Evolutionary conservation across 345 rosid species (phyloP).

Genomic region (Balakata baccata): DNA sequence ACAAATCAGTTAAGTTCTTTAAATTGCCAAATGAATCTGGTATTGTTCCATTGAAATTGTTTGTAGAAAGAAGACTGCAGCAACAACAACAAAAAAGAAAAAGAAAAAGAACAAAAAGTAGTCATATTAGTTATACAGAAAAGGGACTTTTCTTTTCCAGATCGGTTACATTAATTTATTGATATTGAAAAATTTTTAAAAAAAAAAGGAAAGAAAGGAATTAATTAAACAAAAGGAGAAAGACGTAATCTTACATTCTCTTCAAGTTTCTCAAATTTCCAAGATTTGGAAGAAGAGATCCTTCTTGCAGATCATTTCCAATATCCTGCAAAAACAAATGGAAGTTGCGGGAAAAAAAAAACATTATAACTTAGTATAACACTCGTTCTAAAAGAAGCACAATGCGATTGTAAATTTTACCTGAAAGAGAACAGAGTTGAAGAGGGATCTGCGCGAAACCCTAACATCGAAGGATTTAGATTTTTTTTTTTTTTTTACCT

Average conservation of each 20-base stretch:
- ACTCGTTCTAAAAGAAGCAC: too few relatives aligned
- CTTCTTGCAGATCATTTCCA: conserved; percentile 63
- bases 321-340: conserved; percentile 38
- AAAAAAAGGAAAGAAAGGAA: not conserved
- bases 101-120: too few relatives aligned
- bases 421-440: too few relatives aligned
- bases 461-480: too few relatives aligned
- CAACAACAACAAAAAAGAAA: conserved; percentile 3
- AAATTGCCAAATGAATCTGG: conserved; percentile 65
- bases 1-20: conserved; percentile 69
- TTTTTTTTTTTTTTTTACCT: too few relatives aligned
- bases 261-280: conserved; percentile 54
- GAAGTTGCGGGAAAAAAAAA: not conserved
- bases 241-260: conserved; percentile 46
- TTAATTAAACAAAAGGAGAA: too few relatives aligned
- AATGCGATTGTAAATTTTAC: too few relatives aligned
- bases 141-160: too few relatives aligned
- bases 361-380: not conserved
- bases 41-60: conserved; percentile 66
- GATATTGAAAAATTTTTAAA: not conserved
- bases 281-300: conserved; percentile 55
- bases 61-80: conserved; percentile 71
- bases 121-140: not conserved
- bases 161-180: not conserved
- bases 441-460: too few relatives aligned